Conservation (phyloP, 2,329 filamentous ascomycete genomes). For the Fusarium mangiferae region DNA sequence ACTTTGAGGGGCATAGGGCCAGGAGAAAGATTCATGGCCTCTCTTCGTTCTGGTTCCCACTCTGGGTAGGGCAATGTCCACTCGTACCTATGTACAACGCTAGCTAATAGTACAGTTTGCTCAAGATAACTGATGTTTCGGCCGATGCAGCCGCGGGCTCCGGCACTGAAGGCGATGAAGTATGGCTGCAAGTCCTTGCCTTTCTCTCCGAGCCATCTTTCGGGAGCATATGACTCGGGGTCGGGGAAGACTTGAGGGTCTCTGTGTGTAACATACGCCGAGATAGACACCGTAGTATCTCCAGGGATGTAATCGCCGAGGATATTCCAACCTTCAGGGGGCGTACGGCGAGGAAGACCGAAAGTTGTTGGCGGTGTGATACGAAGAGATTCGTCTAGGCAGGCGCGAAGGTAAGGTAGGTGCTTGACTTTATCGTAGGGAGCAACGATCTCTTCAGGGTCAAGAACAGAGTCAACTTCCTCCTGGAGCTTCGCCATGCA, state of each 20-base stretch:
- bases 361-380: slow-evolving; percentile 46
- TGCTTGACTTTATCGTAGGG: slow-evolving; percentile 62
- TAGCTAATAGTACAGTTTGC: slow-evolving; percentile 56
- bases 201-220: slow-evolving; percentile 53
- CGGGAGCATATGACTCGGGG: slow-evolving; percentile 52
- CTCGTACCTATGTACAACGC: slow-evolving; percentile 55
- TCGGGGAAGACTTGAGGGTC: slow-evolving; percentile 53
- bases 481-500: slow-evolving; percentile 53
- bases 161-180: slow-evolving; percentile 56
- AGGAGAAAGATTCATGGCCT: slow-evolving; percentile 37
- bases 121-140: slow-evolving; percentile 56
- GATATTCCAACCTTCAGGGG: slow-evolving; percentile 45
- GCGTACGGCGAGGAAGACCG: slow-evolving; percentile 43
- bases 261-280: slow-evolving; percentile 51
- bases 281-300: slow-evolving; percentile 53
- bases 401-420: slow-evolving; percentile 62
- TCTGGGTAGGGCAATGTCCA: slow-evolving; percentile 45
- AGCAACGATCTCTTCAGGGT: slow-evolving; percentile 55
- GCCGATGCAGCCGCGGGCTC: slow-evolving; percentile 55
- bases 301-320: slow-evolving; percentile 49
- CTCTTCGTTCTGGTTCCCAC: slow-evolving; percentile 33
- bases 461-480: slow-evolving; percentile 58
- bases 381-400: slow-evolving; percentile 59
- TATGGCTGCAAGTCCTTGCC: slow-evolving; percentile 50
- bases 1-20: slow-evolving; percentile 40